These are phyloP conservation scores for Arthrobotrys entomopaga DNA, from an alignment of 2,329 filamentous ascomycete genomes.

Conservation along the genomic window DNA sequence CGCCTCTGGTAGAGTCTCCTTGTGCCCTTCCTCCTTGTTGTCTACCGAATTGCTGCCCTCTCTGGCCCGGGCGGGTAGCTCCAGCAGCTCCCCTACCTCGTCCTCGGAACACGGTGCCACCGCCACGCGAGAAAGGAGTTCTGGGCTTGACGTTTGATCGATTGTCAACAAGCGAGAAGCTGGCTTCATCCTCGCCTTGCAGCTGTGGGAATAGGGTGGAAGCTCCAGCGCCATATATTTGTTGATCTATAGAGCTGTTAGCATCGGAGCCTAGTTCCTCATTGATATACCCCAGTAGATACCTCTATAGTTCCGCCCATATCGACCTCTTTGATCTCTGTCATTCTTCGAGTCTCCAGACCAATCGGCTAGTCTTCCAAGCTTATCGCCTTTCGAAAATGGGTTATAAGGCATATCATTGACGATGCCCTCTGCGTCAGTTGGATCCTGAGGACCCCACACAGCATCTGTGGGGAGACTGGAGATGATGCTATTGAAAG, in stretches of 20 bases:
- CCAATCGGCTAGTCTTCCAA: constrained; percentile 99
- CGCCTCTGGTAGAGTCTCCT: constrained; percentile 76
- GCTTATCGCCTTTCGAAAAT: constrained; percentile 98
- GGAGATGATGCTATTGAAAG: constrained; percentile 48
- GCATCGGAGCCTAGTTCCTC: neutral
- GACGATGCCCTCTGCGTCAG: constrained; percentile 77
- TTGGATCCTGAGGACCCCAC: constrained; percentile 86
- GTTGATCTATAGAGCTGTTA: constrained; percentile 74
- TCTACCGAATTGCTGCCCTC: constrained; percentile 75
- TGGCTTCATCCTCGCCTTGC: constrained; percentile 91
- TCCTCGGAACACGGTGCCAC: constrained; percentile 87
- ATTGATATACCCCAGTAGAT: constrained; percentile 40
- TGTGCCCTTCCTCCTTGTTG: constrained; percentile 74
- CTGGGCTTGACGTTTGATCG: constrained; percentile 85
- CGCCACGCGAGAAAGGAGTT: constrained; percentile 78
- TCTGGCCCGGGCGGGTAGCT: constrained; percentile 73
- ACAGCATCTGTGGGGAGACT: constrained; percentile 60
- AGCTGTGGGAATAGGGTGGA: constrained; percentile 89
- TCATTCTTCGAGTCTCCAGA: constrained; percentile 76
- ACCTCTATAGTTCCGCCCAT: constrained; percentile 95
- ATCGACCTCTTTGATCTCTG: constrained; percentile 74
- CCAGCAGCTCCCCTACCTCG: constrained; percentile 80
- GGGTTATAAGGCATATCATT: constrained; percentile 96
- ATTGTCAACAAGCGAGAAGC: constrained; percentile 98
- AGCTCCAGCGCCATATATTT: constrained; percentile 92